Evolutionary conservation across 2,329 filamentous ascomycete genomes (phyloP), one percentile per base, ranked within the genome.

Genomic region (Chaetomiaceae sp.): DNA sequence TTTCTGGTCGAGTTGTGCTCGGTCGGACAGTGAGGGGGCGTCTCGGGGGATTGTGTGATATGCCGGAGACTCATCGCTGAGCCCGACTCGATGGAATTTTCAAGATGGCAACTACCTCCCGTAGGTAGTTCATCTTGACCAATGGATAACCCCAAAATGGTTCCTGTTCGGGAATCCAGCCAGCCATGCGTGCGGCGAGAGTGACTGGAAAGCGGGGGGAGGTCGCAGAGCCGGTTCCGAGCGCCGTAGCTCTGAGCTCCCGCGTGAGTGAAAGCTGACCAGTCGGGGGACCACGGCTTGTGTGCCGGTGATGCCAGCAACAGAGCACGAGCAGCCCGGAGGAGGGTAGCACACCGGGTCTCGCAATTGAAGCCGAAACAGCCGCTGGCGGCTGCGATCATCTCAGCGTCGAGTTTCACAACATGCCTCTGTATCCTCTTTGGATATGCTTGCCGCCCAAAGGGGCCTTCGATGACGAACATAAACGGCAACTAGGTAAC

Each of bases 351-450:
- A 27, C 25, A 27, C 25, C 44, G 44, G 42, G 35, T 31, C 39
- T 44, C 25, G 39, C 41, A 44, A 53, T 43, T 44, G 19, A 27
- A 19, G 40, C 40, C 20, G 21, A 45, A 21, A 44, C 50, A 10
- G 43, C 38, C 52, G 50, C 44, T 42, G 40, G 27, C 45, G 48
- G 46, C 50, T 45, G 45, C 37, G 44, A 42, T 30, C 38, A 16
- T 12, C 51, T 47, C 48, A 48, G 55, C 38, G n/a, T 19, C 45
- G 44, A 48, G 55, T 57, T 7, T 23, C 49, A 57, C 53, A 39
- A 37, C 53, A 55, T 55, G 47, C 53, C 33, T 46, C 9, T 41
- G 16, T 45, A 13, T 37, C 16, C 16, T 54, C 25, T 46, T 33
- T 49, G 21, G 33, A n/a, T 37, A 35, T 50, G 50, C 41, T 27